Evolutionary conservation across 192 early-diverging fungal species (phyloP), one percentile per base, ranked within the genome.

Genomic region (Phycomyces blakesleeanus): DNA sequence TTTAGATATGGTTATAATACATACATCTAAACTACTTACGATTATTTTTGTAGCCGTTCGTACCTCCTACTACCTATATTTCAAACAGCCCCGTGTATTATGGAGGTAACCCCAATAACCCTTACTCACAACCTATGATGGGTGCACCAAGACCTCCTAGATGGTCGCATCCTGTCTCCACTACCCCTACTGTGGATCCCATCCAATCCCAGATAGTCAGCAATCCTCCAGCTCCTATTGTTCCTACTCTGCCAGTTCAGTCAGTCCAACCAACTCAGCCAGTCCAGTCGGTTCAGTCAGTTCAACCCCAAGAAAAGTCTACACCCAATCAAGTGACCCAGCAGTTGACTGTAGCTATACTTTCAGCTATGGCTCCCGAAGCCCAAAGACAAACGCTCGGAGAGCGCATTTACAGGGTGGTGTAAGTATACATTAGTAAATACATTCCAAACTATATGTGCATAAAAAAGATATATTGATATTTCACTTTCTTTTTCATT

Each of bases 301-400:
- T 12, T 14, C 44, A 47, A 18, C 15, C 44, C 44, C 44, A 47
- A 47, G 44, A 47, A 12, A 47, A 47, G 11, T 2, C 44, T 47
- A 6, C 11, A n/a, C 4, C 18, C 11, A 63, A 53, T 22, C 11
- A 29, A 10, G 37, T 41, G 8, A 50, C 61, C 22, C 44, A 20
- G 44, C 21, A 39, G 18, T 11, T 63, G 14, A 63, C 34, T 24
- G 12, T 54, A 27, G 61, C 21, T 40, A 12, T 27, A 5, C 24
- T 63, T 11, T 38, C 51, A 3, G 8, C 20, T 3, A 52, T 54
- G 15, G 38, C 34, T 25, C 34, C 51, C 25, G 51, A 63, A 11
- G 26, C 39, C 14, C 61, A 63, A 44, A 27, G 51, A 16, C 61
- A 63, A 11, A 63, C 51, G 7, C 26, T 63, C 2, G 61, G 61